These are phyloP conservation scores for Pichia sp. DNA, from an alignment of 1,139 yeast species.

Conservation along the genomic window DNA sequence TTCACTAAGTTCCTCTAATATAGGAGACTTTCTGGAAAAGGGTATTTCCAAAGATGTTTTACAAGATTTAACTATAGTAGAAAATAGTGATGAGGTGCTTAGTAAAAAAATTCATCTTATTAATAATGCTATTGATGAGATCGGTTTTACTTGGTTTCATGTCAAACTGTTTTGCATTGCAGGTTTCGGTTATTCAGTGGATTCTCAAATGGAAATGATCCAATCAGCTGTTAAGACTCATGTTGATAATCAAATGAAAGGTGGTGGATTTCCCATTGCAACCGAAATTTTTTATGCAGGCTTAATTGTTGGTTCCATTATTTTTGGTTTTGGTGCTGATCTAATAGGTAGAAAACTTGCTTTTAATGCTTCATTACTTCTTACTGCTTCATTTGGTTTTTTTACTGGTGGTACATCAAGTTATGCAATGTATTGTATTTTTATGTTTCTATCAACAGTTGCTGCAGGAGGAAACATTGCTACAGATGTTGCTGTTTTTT, in stretches of 20 bases:
- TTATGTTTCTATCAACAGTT: conserved; percentile 41
- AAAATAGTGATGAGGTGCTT: conserved; percentile 20
- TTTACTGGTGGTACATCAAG: conserved; percentile 45
- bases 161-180: conserved; percentile 39
- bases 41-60: conserved; percentile 1
- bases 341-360: conserved; percentile 52
- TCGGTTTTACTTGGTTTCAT: conserved; percentile 47
- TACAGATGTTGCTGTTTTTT: conserved; percentile 52
- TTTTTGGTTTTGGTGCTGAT: conserved; percentile 58
- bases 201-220: conserved; percentile 47
- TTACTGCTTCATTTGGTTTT: conserved; percentile 46
- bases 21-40: too few relatives aligned
- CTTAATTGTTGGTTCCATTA: conserved; percentile 48
- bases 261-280: conserved; percentile 30
- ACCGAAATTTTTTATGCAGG: conserved; percentile 37
- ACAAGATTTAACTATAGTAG: conserved; percentile 11
- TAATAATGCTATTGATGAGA: conserved; percentile 45
- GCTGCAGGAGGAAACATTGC: conserved; percentile 59
- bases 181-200: conserved; percentile 63
- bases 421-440: conserved; percentile 40
- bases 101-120: conserved; percentile 26
- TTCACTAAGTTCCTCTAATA: too few relatives aligned
- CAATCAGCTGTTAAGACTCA: conserved; percentile 40
- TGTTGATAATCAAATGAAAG: conserved; percentile 37
- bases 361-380: conserved; percentile 46